Evolutionary conservation across 129 eudicot genomes (phyloP).

Genomic region (Calendula officinalis): DNA sequence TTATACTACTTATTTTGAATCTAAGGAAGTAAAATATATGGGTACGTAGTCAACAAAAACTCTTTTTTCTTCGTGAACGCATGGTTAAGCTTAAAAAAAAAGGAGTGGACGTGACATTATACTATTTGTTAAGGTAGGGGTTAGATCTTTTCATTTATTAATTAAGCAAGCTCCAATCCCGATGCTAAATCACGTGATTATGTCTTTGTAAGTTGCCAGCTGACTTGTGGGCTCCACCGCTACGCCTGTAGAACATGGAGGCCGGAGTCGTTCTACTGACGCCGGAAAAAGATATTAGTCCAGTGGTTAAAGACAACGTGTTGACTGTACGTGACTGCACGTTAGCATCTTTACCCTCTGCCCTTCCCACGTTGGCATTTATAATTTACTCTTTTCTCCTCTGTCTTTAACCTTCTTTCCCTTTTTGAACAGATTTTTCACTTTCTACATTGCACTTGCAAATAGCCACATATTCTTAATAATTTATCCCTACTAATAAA

Average conservation of each 20-base stretch:
- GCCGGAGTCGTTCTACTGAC: slow-evolving; percentile 30
- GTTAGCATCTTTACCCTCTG: slow-evolving; percentile 20
- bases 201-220: slow-evolving; percentile 20
- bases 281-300: slow-evolving; percentile 33
- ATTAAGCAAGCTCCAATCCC: slow-evolving; percentile 44
- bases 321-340: slow-evolving; percentile 37
- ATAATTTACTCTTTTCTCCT: neutral
- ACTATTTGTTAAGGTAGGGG: slow-evolving; percentile 14
- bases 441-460: neutral
- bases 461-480: neutral
- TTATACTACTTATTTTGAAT: no score
- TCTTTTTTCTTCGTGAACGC: no score
- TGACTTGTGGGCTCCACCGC: slow-evolving; percentile 45
- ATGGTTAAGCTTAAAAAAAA: slow-evolving; percentile 9
- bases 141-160: slow-evolving; percentile 6
- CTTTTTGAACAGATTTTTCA: neutral
- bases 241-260: slow-evolving; percentile 34
- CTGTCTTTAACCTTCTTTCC: neutral
- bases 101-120: neutral
- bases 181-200: slow-evolving; percentile 47
- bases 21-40: no score
- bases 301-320: slow-evolving; percentile 36
- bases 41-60: no score
- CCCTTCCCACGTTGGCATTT: slow-evolving; percentile 18
- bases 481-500: no score